Base-by-base conservation (phyloP, 768 basidiomycete genomes). In the Leccinum barrowsii region DNA sequence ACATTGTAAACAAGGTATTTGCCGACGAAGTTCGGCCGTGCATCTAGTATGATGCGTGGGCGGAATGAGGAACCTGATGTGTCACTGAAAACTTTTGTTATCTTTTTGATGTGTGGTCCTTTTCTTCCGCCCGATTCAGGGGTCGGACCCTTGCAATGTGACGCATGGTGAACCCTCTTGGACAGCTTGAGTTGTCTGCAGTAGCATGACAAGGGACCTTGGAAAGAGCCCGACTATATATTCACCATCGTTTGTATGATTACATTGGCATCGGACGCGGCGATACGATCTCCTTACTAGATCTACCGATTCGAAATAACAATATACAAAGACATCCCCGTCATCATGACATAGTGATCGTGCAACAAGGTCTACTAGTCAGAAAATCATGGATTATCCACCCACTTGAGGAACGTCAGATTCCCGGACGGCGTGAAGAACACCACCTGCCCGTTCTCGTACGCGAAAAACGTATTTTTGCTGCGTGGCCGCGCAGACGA, bases 61-160 rank as follows among this genome's bases (percentile, higher is more conserved):
- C 7, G 0, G 58, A 40, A 13, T 65, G 54, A 74, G 48, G 65
- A 63, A 22, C 2, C 22, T 22, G 22, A 22, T 11, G 65, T 56
- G 50, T 34, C 68, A 62, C 35, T 30, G 22, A 0, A 13, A n/a
- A 32, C n/a, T n/a, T 17, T 46, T 15, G 0, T 15, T 59, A 64
- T 47, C n/a, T 2, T 62, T 59, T 47, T 48, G n/a, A 8, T 15
- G 3, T 37, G 24, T 7, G 49, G 21, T 21, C 21, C 28, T 5
- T 50, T 10, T 47, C 13, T 19, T 6, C 10, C 42, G 21, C 21
- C 19, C 5, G 60, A 44, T 19, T 26, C 28, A 2, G 19, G 30
- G 3, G 21, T 46, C 17, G 44, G 24, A 19, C 28, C 50, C 50
- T 47, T 11, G 21, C 57, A 61, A 62, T 61, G 21, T 21, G 24